Evolutionary conservation across 2,329 filamentous ascomycete genomes (phyloP).

Genomic region (Colletotrichum sp.): DNA sequence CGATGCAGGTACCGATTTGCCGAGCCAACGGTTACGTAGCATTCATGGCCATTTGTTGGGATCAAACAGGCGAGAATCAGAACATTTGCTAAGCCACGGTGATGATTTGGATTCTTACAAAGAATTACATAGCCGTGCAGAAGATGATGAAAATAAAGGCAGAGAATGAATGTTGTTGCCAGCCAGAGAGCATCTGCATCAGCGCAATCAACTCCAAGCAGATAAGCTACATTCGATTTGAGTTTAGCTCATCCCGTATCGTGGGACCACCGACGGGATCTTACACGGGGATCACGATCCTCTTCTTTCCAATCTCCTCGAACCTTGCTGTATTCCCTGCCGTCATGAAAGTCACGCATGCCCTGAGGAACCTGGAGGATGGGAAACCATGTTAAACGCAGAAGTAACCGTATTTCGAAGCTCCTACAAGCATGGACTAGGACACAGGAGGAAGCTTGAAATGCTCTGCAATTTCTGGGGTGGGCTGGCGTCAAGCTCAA

Average conservation of each 20-base stretch:
- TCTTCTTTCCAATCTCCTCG: background rate
- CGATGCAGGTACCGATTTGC: background rate
- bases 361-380: background rate
- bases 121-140: accelerated
- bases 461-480: background rate
- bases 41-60: background rate
- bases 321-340: background rate
- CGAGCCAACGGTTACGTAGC: background rate
- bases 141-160: accelerated
- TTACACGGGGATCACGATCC: background rate
- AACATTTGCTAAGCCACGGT: accelerated
- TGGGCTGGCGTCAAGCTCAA: background rate
- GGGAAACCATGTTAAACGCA: background rate
- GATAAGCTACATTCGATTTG: background rate
- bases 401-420: background rate
- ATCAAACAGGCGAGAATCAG: accelerated
- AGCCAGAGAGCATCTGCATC: background rate
- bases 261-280: background rate
- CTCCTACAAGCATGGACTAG: background rate
- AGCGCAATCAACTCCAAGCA: background rate
- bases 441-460: background rate
- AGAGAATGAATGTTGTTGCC: background rate
- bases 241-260: background rate
- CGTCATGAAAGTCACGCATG: background rate
- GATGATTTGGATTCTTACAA: background rate